phyloP scores from a whole-genome alignment of 257 asterid species.

The Osmanthus fragrans region DNA sequence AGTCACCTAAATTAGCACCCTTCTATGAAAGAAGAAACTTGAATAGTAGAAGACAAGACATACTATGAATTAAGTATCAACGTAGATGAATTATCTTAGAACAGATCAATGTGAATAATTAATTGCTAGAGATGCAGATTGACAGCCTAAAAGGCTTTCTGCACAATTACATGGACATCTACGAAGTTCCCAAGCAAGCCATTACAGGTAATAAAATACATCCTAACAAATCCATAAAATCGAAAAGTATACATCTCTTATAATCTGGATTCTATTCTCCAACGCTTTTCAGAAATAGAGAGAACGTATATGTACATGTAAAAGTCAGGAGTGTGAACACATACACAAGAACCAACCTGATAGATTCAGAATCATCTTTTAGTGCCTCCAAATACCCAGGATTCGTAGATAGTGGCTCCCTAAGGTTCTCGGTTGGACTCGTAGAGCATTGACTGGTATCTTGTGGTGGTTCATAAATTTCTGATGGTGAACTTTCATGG shows the following conservation, averaged over 20 bases:
- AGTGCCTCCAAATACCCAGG: slow-evolving; percentile 58
- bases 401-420: slow-evolving; percentile 42
- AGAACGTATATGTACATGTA: background rate
- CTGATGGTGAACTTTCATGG: slow-evolving; percentile 33
- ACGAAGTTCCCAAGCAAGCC: background rate
- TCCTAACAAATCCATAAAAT: background rate
- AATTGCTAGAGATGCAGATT: background rate
- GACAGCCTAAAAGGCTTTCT: background rate
- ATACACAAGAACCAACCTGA: slow-evolving; percentile 61
- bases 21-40: background rate
- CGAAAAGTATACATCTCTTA: background rate
- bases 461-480: slow-evolving; percentile 35
- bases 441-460: slow-evolving; percentile 37
- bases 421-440: slow-evolving; percentile 34
- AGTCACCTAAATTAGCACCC: background rate
- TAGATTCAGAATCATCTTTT: slow-evolving; percentile 76
- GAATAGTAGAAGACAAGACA: background rate
- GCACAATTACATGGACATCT: background rate
- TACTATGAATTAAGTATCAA: background rate
- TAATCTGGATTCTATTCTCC: background rate
- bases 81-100: background rate
- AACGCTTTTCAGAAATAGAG: background rate
- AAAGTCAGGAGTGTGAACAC: background rate
- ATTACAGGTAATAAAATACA: slow-evolving; percentile 5
- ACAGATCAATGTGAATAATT: background rate